These are phyloP conservation scores for Saccharum hybrid DNA, from an alignment of 202 grass and related monocot genomes.

Conservation along the genomic window DNA sequence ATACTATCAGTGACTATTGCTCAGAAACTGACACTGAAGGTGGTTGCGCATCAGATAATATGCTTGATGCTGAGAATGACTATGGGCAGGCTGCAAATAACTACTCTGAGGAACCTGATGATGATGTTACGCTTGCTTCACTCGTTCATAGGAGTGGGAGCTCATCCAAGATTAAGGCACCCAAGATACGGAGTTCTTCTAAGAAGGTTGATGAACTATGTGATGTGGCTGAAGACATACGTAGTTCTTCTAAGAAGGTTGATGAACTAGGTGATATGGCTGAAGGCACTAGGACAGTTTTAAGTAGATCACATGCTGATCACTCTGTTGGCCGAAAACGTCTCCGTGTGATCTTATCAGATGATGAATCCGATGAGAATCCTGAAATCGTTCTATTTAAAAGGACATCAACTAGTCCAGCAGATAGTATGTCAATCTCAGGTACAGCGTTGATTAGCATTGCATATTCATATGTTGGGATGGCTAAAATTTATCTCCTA, in stretches of 20 bases:
- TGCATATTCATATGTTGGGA: constrained; percentile 37
- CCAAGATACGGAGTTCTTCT: constrained; percentile 40
- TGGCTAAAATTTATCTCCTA: constrained; percentile 36
- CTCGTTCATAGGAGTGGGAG: constrained; percentile 59
- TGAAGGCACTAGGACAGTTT: constrained; percentile 42
- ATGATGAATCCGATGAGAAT: constrained; percentile 80
- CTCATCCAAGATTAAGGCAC: constrained; percentile 52
- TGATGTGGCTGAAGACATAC: constrained; percentile 46
- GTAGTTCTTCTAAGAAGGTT: constrained; percentile 41
- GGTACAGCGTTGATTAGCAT: constrained; percentile 47
- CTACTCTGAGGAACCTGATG: constrained; percentile 57
- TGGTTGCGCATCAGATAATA: constrained; percentile 52
- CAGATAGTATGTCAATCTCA: constrained; percentile 53
- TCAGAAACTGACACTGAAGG: constrained; percentile 89
- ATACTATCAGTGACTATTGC: constrained; percentile 63
- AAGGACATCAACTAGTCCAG: constrained; percentile 47
- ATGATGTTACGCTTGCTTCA: constrained; percentile 63
- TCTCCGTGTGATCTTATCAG: constrained; percentile 78
- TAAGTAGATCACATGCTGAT: constrained; percentile 50
- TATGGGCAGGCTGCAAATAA: constrained; percentile 43
- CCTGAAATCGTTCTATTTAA: constrained; percentile 54
- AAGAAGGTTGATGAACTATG: constrained; percentile 41
- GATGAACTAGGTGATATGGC: constrained; percentile 44
- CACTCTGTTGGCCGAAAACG: constrained; percentile 71
- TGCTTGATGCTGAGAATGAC: constrained; percentile 39